phyloP scores from a whole-genome alignment of 257 asterid species.

The Ocimum tenuiflorum region DNA sequence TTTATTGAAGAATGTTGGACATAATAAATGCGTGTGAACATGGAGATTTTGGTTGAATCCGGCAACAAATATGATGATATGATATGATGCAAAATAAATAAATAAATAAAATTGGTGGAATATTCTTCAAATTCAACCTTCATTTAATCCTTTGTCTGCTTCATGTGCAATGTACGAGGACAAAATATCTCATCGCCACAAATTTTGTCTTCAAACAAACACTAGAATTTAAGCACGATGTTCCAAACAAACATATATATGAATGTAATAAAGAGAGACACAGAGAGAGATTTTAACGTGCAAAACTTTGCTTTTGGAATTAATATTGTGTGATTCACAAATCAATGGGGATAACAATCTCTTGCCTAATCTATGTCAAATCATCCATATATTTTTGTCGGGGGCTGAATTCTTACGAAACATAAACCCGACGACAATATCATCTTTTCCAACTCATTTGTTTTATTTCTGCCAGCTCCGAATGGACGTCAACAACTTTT shows the following conservation, averaged over 20 bases:
- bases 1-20: no score
- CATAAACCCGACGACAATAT: no score
- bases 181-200: constrained; percentile 9
- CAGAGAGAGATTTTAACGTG: constrained; percentile 17
- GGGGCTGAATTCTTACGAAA: no score
- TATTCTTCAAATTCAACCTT: not conserved
- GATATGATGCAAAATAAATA: not conserved
- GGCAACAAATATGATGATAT: not conserved
- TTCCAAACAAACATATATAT: no score
- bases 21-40: constrained; percentile 12
- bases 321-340: constrained; percentile 12
- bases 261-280: not conserved
- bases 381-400: no score
- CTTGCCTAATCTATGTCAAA: not conserved
- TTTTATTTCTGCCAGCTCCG: no score
- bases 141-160: not conserved
- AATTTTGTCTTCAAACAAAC: constrained; percentile 6
- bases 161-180: constrained; percentile 23
- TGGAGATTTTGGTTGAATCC: not conserved
- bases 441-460: no score
- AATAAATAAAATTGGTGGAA: constrained; percentile 1
- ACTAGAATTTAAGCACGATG: constrained; percentile 20
- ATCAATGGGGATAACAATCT: not conserved
- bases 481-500: no score
- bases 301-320: constrained; percentile 7